phyloP scores from a whole-genome alignment of 371 early-diverging fungal species.

The Nematocida major region DNA sequence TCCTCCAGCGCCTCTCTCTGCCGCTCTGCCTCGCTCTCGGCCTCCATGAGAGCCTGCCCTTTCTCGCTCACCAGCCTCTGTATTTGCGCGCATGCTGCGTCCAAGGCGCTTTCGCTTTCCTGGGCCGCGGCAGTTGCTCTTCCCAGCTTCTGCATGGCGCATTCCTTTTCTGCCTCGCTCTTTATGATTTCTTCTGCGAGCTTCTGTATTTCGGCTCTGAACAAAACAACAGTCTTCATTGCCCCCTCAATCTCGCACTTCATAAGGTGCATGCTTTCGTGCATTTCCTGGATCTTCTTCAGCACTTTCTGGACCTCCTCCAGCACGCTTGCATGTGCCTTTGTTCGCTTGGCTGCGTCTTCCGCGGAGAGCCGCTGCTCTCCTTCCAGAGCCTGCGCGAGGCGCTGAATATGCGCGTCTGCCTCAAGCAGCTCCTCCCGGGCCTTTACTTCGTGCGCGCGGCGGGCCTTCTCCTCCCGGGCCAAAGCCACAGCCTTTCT shows the following conservation, averaged over 20 bases:
- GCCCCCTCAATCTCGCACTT: not conserved
- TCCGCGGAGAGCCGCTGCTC: not conserved
- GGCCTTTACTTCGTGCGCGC: slow-evolving; percentile 1
- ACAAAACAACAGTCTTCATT: not conserved
- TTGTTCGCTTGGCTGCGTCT: not conserved
- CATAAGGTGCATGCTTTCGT: not conserved
- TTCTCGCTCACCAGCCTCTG: slow-evolving; percentile 7
- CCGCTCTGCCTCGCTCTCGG: slow-evolving; percentile 22
- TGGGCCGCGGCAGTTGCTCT: not conserved
- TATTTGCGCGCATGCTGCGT: not conserved
- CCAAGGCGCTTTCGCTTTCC: not conserved
- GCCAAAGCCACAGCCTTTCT: too few relatives aligned
- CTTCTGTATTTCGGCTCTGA: slow-evolving; percentile 36
- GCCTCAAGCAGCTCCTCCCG: not conserved
- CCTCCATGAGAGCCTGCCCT: slow-evolving; percentile 16
- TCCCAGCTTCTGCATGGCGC: not conserved
- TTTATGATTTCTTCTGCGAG: not conserved
- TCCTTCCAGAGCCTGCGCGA: not conserved
- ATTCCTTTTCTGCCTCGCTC: not conserved
- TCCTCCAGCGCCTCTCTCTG: slow-evolving; percentile 31
- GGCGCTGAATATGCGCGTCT: not conserved
- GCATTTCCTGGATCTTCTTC: not conserved
- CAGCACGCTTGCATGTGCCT: not conserved
- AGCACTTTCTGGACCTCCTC: not conserved
- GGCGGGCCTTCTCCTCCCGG: too few relatives aligned